Evolutionary conservation across 352 stramenopile species (phyloP).

Genomic region (Phytopythium delawarense): DNA sequence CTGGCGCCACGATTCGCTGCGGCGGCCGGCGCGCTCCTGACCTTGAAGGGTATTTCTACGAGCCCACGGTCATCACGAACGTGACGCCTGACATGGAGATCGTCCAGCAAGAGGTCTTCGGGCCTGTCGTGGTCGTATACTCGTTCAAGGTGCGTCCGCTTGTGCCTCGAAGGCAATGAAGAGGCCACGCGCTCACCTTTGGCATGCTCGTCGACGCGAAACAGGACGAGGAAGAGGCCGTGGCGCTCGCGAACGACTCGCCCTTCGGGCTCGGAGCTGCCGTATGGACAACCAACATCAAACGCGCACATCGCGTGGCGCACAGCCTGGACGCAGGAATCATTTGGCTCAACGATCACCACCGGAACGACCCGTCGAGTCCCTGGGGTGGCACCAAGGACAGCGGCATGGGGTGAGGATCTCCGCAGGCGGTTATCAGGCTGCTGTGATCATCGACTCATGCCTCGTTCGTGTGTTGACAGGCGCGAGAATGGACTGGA

Average conservation of each 20-base stretch:
- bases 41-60: constrained; percentile 87
- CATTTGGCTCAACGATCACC: constrained; percentile 88
- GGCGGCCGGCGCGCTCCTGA: constrained; percentile 59
- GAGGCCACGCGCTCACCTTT: not conserved
- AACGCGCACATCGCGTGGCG: constrained; percentile 76
- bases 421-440: not conserved
- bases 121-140: constrained; percentile 61
- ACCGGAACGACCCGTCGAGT: constrained; percentile 50
- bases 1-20: constrained; percentile 72
- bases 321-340: constrained; percentile 84
- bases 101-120: constrained; percentile 86
- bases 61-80: constrained; percentile 88
- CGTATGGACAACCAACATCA: constrained; percentile 83
- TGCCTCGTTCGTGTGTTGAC: constrained; percentile 6
- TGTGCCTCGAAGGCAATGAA: not conserved
- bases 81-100: constrained; percentile 69
- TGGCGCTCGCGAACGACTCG: constrained; percentile 75
- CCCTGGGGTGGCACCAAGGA: constrained; percentile 73
- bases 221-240: constrained; percentile 64
- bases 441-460: not conserved
- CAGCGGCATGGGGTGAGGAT: constrained; percentile 50
- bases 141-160: constrained; percentile 26
- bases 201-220: constrained; percentile 26
- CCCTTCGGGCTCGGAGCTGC: constrained; percentile 78
- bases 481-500: constrained; percentile 86